phyloP scores from a whole-genome alignment of 495 filamentous ascomycete species.

The Penicillium longicatenatum region DNA sequence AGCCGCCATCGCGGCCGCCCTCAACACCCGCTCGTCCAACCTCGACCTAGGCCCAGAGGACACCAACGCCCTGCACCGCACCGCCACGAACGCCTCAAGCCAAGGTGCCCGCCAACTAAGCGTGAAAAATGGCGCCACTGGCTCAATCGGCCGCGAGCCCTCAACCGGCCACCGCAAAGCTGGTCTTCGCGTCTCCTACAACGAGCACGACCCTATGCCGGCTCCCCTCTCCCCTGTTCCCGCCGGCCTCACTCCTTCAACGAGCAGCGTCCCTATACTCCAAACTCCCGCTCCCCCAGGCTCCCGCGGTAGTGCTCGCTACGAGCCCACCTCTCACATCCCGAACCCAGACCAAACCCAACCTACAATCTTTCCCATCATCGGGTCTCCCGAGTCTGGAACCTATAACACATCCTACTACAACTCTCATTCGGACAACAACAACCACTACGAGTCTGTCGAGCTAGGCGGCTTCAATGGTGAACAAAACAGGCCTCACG shows the following conservation, averaged over 20 bases:
- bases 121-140: slow-evolving; percentile 28
- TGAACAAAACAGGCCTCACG: not conserved
- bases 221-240: slow-evolving; percentile 24
- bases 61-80: slow-evolving; percentile 29
- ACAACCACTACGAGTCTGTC: slow-evolving; percentile 22
- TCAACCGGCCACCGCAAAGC: slow-evolving; percentile 47
- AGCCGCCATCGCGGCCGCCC: slow-evolving; percentile 41
- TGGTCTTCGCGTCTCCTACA: slow-evolving; percentile 23
- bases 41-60: slow-evolving; percentile 39
- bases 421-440: slow-evolving; percentile 9
- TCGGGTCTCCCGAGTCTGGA: slow-evolving; percentile 19
- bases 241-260: slow-evolving; percentile 27
- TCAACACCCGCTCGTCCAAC: slow-evolving; percentile 46
- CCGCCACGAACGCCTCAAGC: slow-evolving; percentile 27
- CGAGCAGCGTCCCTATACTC: slow-evolving; percentile 30
- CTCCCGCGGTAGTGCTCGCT: slow-evolving; percentile 27
- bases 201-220: slow-evolving; percentile 8
- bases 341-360: not conserved
- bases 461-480: slow-evolving; percentile 9
- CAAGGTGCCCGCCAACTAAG: slow-evolving; percentile 5
- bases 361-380: slow-evolving; percentile 10
- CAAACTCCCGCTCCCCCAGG: slow-evolving; percentile 24
- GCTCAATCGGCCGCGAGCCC: slow-evolving; percentile 35
- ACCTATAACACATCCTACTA: slow-evolving; percentile 13
- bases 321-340: slow-evolving; percentile 21